phyloP scores from a whole-genome alignment of 1,284 basidiomycete species.

The Ceratobasidium sp. region DNA sequence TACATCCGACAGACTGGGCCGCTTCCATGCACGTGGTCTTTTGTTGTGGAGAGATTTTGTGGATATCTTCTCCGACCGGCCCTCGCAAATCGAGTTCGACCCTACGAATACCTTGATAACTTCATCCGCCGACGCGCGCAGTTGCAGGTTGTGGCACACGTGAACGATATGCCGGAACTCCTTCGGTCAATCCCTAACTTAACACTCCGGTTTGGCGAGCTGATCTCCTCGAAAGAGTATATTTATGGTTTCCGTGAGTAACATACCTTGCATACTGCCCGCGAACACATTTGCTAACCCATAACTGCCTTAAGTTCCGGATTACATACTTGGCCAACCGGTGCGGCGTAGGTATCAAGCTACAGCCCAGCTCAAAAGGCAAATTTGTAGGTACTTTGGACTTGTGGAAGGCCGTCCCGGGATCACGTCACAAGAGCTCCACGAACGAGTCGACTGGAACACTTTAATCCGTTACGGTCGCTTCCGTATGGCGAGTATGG shows the following conservation, averaged over 20 bases:
- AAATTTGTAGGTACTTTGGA: constrained; percentile 9
- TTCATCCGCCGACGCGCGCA: constrained; percentile 51
- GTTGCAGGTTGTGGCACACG: constrained; percentile 43
- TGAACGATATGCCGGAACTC: constrained; percentile 4
- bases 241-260: constrained; percentile 18
- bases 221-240: constrained; percentile 6
- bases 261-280: background rate
- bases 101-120: constrained; percentile 53
- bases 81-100: constrained; percentile 52
- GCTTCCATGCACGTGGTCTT: constrained; percentile 63
- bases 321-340: constrained; percentile 10
- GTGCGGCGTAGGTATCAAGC: background rate
- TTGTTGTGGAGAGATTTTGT: constrained; percentile 57
- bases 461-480: constrained; percentile 22
- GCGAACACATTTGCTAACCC: background rate
- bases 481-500: constrained; percentile 18
- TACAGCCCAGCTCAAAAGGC: background rate
- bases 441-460: background rate
- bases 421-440: background rate
- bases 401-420: background rate
- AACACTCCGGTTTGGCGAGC: background rate
- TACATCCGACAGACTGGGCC: constrained; percentile 52
- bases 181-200: background rate
- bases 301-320: background rate
- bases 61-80: constrained; percentile 51